These are phyloP conservation scores for Phlegmacium glaucopus DNA, from an alignment of 768 basidiomycete species.

Conservation along the genomic window DNA sequence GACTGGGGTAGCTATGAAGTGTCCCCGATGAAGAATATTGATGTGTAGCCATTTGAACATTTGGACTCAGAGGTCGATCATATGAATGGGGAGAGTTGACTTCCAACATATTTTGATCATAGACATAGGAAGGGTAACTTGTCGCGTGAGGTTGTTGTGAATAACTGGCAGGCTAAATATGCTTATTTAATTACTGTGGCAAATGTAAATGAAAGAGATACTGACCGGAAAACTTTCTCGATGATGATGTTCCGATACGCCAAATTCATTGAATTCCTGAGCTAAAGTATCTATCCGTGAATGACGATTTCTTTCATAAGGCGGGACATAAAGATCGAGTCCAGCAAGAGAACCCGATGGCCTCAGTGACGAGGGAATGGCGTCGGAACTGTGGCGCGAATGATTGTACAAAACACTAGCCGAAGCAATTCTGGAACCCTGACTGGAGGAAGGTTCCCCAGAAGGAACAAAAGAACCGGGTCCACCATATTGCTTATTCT, in stretches of 20 bases:
- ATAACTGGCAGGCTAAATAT: slow-evolving; percentile 31
- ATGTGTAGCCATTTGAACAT: slow-evolving; percentile 27
- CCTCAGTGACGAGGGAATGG: slow-evolving; percentile 57
- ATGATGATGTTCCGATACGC: slow-evolving; percentile 42
- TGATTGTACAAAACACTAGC: slow-evolving; percentile 33
- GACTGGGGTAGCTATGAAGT: slow-evolving; percentile 25
- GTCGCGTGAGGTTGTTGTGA: slow-evolving; percentile 33
- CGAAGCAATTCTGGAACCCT: slow-evolving; percentile 28
- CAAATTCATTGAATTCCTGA: slow-evolving; percentile 66
- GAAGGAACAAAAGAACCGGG: slow-evolving; percentile 71
- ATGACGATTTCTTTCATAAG: slow-evolving; percentile 54
- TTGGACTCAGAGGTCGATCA: slow-evolving; percentile 36
- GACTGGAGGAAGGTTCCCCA: slow-evolving; percentile 31
- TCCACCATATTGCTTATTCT: slow-evolving; percentile 68
- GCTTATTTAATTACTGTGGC: slow-evolving; percentile 15
- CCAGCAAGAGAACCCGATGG: slow-evolving; percentile 59
- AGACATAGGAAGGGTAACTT: slow-evolving; percentile 29
- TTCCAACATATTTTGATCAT: slow-evolving; percentile 37
- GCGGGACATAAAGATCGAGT: slow-evolving; percentile 69
- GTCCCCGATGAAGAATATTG: slow-evolving; percentile 21
- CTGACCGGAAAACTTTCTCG: slow-evolving; percentile 62
- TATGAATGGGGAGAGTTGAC: slow-evolving; percentile 31
- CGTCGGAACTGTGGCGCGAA: slow-evolving; percentile 42
- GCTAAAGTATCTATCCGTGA: slow-evolving; percentile 52
- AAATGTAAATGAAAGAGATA: slow-evolving; percentile 6